phyloP scores from a whole-genome alignment of 2,329 filamentous ascomycete genomes.

The Aspergillus ibericus region DNA sequence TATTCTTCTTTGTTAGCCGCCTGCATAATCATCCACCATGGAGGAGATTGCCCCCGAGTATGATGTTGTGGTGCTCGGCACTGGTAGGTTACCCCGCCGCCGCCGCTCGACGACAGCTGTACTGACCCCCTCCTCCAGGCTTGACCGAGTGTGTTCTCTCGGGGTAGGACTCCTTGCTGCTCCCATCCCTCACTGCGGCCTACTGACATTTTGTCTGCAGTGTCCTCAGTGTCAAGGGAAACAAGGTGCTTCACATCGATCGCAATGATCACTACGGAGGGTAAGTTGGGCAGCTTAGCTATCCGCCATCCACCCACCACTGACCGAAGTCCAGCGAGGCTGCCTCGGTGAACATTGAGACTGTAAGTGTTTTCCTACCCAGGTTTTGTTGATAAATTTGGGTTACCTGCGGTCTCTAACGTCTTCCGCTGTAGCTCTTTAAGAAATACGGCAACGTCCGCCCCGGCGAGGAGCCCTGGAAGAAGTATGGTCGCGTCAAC shows the following conservation, averaged over 20 bases:
- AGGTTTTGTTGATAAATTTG: constrained; percentile 20
- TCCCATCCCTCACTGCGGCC: constrained; percentile 13
- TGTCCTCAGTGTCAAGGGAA: constrained; percentile 95
- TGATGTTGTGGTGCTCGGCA: constrained; percentile 98
- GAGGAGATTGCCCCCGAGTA: constrained; percentile 98
- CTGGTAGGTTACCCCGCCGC: constrained; percentile 63
- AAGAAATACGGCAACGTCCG: constrained; percentile 89
- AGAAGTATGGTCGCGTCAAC: constrained; percentile 92
- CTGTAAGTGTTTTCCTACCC: constrained; percentile 55
- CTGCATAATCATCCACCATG: constrained; percentile 59
- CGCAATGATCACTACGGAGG: constrained; percentile 98
- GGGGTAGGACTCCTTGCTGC: constrained; percentile 62
- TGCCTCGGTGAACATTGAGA: constrained; percentile 93
- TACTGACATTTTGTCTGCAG: constrained; percentile 47
- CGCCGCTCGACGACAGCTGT: constrained; percentile 30
- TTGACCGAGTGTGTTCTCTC: constrained; percentile 99
- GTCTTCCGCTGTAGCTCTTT: constrained; percentile 68
- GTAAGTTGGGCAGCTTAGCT: constrained; percentile 55
- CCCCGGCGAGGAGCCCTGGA: constrained; percentile 86
- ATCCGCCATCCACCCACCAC: constrained; percentile 18
- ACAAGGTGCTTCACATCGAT: constrained; percentile 99
- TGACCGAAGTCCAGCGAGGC: constrained; percentile 66
- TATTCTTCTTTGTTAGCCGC: constrained; percentile 12
- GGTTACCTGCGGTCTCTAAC: neutral
- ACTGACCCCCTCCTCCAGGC: constrained; percentile 58